phyloP scores from a whole-genome alignment of 495 filamentous ascomycete genomes.

The Aspergillus panamensis region DNA sequence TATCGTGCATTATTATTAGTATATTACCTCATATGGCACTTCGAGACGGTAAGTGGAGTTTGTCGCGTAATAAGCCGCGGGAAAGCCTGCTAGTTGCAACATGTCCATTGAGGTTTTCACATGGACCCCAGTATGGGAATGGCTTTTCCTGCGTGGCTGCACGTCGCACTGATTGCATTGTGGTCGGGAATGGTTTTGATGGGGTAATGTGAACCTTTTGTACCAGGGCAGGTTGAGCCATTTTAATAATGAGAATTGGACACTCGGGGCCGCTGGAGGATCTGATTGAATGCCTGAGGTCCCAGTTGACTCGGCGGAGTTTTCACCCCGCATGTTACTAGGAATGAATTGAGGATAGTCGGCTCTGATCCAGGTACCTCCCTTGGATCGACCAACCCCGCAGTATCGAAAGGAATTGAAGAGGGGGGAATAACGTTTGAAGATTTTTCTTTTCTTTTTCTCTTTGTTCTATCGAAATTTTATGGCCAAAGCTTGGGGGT shows the following conservation, averaged over 20 bases:
- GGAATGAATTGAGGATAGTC: constrained; percentile 19
- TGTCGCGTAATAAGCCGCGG: not conserved
- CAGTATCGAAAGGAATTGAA: constrained; percentile 6
- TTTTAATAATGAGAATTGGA: constrained; percentile 20
- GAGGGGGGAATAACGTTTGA: not conserved
- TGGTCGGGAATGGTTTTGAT: constrained; percentile 13
- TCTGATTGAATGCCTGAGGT: not conserved
- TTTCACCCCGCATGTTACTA: constrained; percentile 21
- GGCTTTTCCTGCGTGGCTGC: not conserved
- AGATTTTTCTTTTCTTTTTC: not conserved
- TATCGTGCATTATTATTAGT: constrained; percentile 3
- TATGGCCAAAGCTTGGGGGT: not conserved
- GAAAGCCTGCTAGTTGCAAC: not conserved
- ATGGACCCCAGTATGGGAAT: constrained; percentile 3
- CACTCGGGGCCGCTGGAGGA: not conserved
- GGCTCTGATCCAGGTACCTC: constrained; percentile 23
- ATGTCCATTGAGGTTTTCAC: not conserved
- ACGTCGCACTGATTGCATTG: constrained; percentile 6
- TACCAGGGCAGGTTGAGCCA: constrained; percentile 19
- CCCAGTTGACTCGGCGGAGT: constrained; percentile 7
- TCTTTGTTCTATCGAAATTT: not conserved
- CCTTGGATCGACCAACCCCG: constrained; percentile 24
- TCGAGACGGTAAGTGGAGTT: constrained; percentile 10
- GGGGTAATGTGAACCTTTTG: constrained; percentile 13
- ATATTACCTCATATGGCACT: constrained; percentile 21